A percentile compares a stretch with the other conserved stretches of the same genome.
Conservation (phyloP, 805 yeast species). For the Kregervanrija delftensis region DNA sequence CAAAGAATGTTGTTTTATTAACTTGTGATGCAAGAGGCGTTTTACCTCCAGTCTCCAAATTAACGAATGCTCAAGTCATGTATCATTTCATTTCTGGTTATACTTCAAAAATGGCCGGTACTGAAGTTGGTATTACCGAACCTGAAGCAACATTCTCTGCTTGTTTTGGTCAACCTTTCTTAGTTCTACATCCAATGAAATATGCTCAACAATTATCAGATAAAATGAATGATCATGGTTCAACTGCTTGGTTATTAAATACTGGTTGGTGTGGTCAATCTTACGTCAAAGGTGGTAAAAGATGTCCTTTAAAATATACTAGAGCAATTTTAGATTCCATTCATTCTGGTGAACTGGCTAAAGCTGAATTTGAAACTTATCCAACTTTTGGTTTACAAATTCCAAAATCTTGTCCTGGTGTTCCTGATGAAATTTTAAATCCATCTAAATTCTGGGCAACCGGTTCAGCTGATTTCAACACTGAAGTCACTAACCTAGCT, state of each 20-base stretch:
- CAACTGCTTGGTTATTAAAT: slow-evolving; percentile 93
- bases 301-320: slow-evolving; percentile 96
- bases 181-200: slow-evolving; percentile 96
- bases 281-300: slow-evolving; percentile 87
- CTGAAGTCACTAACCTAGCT: slow-evolving; percentile 63
- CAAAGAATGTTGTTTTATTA: slow-evolving; percentile 82
- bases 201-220: slow-evolving; percentile 94
- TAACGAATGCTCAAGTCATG: slow-evolving; percentile 95
- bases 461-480: slow-evolving; percentile 43
- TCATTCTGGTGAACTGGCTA: slow-evolving; percentile 80
- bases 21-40: slow-evolving; percentile 99
- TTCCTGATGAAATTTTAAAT: slow-evolving; percentile 78
- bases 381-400: slow-evolving; percentile 83
- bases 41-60: slow-evolving; percentile 91
- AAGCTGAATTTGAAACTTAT: slow-evolving; percentile 76
- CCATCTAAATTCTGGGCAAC: slow-evolving; percentile 78
- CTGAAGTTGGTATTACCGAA: slow-evolving; percentile 97
- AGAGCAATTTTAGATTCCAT: slow-evolving; percentile 93
- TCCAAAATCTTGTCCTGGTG: slow-evolving; percentile 76
- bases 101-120: slow-evolving; percentile 99
- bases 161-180: slow-evolving; percentile 98
- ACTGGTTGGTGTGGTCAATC: slow-evolving; percentile 99
- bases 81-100: slow-evolving; percentile 98
- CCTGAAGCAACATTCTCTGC: slow-evolving; percentile 98
- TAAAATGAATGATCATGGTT: slow-evolving; percentile 82